A percentile compares a stretch with the other conserved stretches of the same genome.
These are phyloP conservation scores for Boletus barrowsii DNA, from an alignment of 768 basidiomycete genomes.

Conservation along the genomic window DNA sequence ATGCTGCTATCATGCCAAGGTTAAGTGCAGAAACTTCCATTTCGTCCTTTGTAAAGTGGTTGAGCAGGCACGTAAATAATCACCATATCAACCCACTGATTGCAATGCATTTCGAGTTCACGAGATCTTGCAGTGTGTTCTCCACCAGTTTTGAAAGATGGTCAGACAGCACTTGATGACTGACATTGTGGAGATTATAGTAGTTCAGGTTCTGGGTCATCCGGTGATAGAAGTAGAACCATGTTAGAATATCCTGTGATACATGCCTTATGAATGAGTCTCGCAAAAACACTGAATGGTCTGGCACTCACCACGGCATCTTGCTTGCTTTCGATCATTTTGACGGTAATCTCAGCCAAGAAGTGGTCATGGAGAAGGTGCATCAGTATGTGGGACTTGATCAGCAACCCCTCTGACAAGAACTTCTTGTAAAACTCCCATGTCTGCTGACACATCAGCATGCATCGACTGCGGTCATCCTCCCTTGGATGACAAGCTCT, in stretches of 20 bases:
- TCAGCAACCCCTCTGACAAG: conserved; percentile 93
- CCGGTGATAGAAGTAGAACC: conserved; percentile 97
- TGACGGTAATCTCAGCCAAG: conserved; percentile 96
- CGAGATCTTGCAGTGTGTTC: conserved; percentile 84
- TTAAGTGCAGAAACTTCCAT: conserved; percentile 92
- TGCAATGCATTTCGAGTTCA: conserved; percentile 91
- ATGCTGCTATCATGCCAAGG: conserved; percentile 97
- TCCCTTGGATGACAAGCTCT: conserved; percentile 89
- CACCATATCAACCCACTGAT: conserved; percentile 56
- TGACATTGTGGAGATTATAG: conserved; percentile 92
- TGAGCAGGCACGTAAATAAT: background rate
- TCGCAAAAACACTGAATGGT: background rate
- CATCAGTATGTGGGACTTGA: conserved; percentile 91
- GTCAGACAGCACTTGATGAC: conserved; percentile 92
- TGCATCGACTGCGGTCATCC: conserved; percentile 88
- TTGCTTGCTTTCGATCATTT: conserved; percentile 99
- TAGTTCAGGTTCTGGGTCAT: conserved; percentile 98
- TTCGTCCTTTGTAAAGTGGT: conserved; percentile 61
- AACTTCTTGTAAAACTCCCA: conserved; percentile 99
- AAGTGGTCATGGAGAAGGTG: conserved; percentile 95
- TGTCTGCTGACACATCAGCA: conserved; percentile 96
- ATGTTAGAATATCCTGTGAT: conserved; percentile 87
- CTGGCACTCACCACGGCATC: conserved; percentile 73
- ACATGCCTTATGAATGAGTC: background rate
- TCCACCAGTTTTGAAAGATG: conserved; percentile 96